Evolutionary conservation across 2,329 filamentous ascomycete genomes (phyloP), one percentile per base, ranked within the genome.

Genomic region (Chaetomium sp.): DNA sequence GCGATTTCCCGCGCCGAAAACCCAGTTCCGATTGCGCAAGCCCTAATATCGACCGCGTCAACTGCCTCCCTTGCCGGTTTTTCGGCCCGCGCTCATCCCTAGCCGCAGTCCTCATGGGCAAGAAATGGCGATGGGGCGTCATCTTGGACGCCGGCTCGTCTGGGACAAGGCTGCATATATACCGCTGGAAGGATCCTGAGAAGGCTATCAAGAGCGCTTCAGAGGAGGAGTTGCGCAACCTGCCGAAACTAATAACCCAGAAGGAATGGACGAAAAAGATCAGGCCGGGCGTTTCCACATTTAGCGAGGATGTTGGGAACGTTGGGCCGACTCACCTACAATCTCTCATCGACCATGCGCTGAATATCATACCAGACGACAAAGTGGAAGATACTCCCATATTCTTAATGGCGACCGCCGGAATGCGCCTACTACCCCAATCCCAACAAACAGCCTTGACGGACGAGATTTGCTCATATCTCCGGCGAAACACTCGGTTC

Each of bases 111-210:
- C 14, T 46, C 33, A 67, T 67, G 65, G 65, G 65, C 19, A 66
- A 66, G 55, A 59, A 61, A 45, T 61, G 78, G 68, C 80, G 82
- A 75, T 96, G 95, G 79, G 94, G 91, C 69, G 89, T 97, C 66
- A 91, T 99, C 69, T 82, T 99, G 68, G 94, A 99, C 80, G 94
- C 94, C 70, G 94, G 94, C 65, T 97, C 94, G 72, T 97, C 94
- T 71, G 92, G 94, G 70, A 97, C 92, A 66, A 88, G 94, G 69
- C 80, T 96, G 61, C 90, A 99, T 71, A 84, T 99, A 56, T 99
- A 99, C 74, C 84, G 86, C 72, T 99, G 94, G 94, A 82, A 91
- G 67, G 87, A 95, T 67, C 85, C 85, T 61, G 76, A 82, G 41
- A 79, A 79, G 63, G 86, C 88, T 61, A 76, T 82, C 65, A 78